phyloP scores from a whole-genome alignment of 768 basidiomycete species.

The Rhizopogon vinicolor region DNA sequence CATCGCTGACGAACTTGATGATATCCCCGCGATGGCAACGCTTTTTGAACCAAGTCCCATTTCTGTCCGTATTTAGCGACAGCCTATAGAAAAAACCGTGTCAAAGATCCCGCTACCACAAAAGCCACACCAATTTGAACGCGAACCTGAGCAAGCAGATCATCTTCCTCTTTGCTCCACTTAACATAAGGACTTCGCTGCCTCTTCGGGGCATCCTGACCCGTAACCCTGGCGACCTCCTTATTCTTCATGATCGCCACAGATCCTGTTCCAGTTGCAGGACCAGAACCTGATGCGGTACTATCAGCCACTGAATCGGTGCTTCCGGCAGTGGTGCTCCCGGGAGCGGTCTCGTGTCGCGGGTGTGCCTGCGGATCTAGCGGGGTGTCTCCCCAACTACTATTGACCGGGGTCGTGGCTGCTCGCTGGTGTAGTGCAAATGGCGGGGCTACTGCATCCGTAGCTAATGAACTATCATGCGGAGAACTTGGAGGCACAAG shows the following conservation, averaged over 20 bases:
- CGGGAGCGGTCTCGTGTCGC: slow-evolving; percentile 7
- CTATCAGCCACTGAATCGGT: slow-evolving; percentile 1
- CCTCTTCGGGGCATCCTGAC: slow-evolving; percentile 29
- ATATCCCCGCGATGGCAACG: slow-evolving; percentile 34
- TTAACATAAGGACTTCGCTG: slow-evolving; percentile 37
- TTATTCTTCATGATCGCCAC: slow-evolving; percentile 12
- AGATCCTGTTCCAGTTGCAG: background rate
- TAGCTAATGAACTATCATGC: background rate
- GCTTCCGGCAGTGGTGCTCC: background rate
- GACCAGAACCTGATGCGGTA: background rate
- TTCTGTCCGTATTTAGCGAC: slow-evolving; percentile 35
- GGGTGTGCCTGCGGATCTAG: background rate
- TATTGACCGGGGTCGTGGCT: background rate
- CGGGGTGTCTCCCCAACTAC: slow-evolving; percentile 6
- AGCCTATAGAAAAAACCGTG: slow-evolving; percentile 19
- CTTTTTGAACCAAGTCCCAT: slow-evolving; percentile 38
- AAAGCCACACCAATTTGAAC: background rate
- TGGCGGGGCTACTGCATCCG: background rate
- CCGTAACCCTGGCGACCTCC: slow-evolving; percentile 20
- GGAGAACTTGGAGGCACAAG: background rate
- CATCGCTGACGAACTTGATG: slow-evolving; percentile 42
- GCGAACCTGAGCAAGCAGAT: slow-evolving; percentile 32
- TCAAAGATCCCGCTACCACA: background rate
- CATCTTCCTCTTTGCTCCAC: slow-evolving; percentile 40
- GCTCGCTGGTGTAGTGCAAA: background rate